Evolutionary conservation across 805 yeast species (phyloP).

Genomic region (Hanseniaspora occidentalis): DNA sequence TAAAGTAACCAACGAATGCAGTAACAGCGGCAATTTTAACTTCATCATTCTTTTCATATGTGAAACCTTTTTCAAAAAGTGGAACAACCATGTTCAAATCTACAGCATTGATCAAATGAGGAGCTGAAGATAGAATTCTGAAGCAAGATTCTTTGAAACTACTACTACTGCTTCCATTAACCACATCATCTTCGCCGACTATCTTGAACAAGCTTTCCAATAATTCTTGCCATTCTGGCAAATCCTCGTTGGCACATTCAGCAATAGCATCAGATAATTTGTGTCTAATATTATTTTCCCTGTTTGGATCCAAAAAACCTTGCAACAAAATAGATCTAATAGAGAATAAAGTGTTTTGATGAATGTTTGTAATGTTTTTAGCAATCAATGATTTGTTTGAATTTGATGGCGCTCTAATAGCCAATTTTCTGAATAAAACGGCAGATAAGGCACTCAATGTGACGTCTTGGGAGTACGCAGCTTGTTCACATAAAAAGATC

Average conservation of each 20-base stretch:
- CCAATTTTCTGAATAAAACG: constrained; percentile 78
- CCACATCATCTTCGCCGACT: constrained; percentile 16
- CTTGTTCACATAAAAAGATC: constrained; percentile 70
- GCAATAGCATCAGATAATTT: constrained; percentile 90
- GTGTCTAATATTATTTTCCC: constrained; percentile 65
- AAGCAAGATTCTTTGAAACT: constrained; percentile 81
- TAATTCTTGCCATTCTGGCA: constrained; percentile 63
- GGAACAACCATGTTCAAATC: constrained; percentile 47
- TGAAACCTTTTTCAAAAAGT: constrained; percentile 66
- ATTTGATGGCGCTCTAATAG: constrained; percentile 60
- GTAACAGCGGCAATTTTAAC: constrained; percentile 87
- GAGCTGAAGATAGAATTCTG: constrained; percentile 77
- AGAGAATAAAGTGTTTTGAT: constrained; percentile 43
- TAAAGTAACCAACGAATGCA: constrained; percentile 85
- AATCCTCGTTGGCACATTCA: constrained; percentile 68
- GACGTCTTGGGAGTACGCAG: constrained; percentile 49
- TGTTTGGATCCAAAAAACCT: constrained; percentile 60
- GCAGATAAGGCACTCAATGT: constrained; percentile 64
- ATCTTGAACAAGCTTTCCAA: constrained; percentile 55
- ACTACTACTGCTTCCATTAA: constrained; percentile 30
- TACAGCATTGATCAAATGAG: constrained; percentile 56
- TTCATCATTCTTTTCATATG: constrained; percentile 37
- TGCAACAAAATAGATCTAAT: constrained; percentile 54
- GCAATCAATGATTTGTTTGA: constrained; percentile 50
- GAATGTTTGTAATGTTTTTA: constrained; percentile 62